Conservation (phyloP, 345 rosid species). For the Mallotus nudiflorus region DNA sequence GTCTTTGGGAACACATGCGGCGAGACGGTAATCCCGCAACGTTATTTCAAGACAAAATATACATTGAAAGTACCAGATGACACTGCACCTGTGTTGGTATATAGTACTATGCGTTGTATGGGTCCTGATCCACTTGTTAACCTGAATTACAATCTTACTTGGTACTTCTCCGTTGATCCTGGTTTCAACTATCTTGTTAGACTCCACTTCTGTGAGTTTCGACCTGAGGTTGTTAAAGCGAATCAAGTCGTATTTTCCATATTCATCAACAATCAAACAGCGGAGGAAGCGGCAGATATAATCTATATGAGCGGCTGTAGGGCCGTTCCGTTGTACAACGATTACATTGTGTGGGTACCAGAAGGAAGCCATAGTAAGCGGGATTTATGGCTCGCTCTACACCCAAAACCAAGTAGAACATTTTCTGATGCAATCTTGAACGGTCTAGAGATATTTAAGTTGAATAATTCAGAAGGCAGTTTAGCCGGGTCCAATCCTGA, state of each 20-base stretch:
- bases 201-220: too few species aligned
- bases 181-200: too few species aligned
- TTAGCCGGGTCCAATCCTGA: constrained; percentile 9
- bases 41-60: background rate
- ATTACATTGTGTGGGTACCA: constrained; percentile 9
- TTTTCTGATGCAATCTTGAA: too few species aligned
- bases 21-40: background rate
- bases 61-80: constrained; percentile 1
- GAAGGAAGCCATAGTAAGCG: background rate
- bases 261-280: too few species aligned
- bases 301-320: too few species aligned
- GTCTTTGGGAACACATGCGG: background rate
- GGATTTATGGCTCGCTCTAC: constrained; percentile 15
- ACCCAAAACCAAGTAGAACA: too few species aligned
- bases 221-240: too few species aligned
- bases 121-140: background rate
- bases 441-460: constrained; percentile 30
- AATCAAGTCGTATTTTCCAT: too few species aligned
- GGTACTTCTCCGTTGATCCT: constrained; percentile 19
- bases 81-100: constrained; percentile 9
- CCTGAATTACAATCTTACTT: constrained; percentile 13
- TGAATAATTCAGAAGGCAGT: constrained; percentile 12
- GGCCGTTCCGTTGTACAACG: too few species aligned
- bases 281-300: too few species aligned
- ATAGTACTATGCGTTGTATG: constrained; percentile 13